A percentile compares a stretch with the other conserved stretches of the same genome.
Conservation (phyloP, 495 filamentous ascomycete genomes). For the Penicillium verhagenii region DNA sequence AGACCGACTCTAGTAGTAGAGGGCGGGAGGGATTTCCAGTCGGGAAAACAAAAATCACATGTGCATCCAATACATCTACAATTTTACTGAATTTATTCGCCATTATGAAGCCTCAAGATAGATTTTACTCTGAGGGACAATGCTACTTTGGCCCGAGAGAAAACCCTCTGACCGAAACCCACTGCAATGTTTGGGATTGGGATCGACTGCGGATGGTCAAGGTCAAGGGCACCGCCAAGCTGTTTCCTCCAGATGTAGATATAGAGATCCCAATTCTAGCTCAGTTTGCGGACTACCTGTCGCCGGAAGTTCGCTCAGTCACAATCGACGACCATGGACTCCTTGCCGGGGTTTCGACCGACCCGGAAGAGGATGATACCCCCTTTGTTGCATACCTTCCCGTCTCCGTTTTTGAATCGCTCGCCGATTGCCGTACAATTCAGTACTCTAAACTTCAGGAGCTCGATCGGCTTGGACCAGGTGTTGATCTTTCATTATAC, state of each 20-base stretch:
- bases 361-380: conserved; percentile 22
- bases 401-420: conserved; percentile 12
- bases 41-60: too few species aligned
- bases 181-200: conserved; percentile 27
- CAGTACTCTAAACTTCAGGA: conserved; percentile 6
- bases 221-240: conserved; percentile 24
- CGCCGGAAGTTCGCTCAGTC: conserved; percentile 15
- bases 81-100: background rate
- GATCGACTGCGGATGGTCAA: conserved; percentile 19
- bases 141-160: conserved; percentile 11
- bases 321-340: conserved; percentile 22
- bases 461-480: conserved; percentile 20
- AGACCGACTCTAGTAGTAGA: too few species aligned
- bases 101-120: conserved; percentile 8
- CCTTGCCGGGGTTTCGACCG: conserved; percentile 20
- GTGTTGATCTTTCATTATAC: conserved; percentile 14
- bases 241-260: conserved; percentile 20
- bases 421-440: conserved; percentile 13
- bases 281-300: conserved; percentile 19
- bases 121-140: conserved; percentile 20
- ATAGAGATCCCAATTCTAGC: conserved; percentile 11
- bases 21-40: background rate
- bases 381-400: conserved; percentile 20
- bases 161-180: conserved; percentile 4
- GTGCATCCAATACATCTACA: background rate